Evolutionary conservation across 495 filamentous ascomycete species (phyloP).

Genomic region (Acidiella bohemica): DNA sequence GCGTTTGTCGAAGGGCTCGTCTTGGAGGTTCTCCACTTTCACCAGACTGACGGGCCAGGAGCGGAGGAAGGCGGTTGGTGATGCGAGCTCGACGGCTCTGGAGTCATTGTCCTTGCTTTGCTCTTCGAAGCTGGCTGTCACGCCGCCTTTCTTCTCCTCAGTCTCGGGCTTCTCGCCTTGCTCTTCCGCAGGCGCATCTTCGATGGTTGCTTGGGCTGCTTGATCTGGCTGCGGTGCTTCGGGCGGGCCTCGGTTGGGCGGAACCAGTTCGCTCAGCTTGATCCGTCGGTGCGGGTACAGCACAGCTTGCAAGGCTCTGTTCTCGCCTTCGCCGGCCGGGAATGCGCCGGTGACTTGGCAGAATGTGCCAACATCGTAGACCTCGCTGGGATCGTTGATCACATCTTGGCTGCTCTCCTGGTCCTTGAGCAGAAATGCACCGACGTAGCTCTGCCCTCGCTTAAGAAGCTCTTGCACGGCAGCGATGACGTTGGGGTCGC

Average conservation of each 20-base stretch:
- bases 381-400: slow-evolving; percentile 74
- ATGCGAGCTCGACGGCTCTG: background rate
- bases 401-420: slow-evolving; percentile 83
- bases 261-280: slow-evolving; percentile 67
- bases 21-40: slow-evolving; percentile 81
- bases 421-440: slow-evolving; percentile 93
- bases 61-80: slow-evolving; percentile 71
- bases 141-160: slow-evolving; percentile 70
- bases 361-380: slow-evolving; percentile 91
- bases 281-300: slow-evolving; percentile 94
- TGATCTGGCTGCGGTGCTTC: slow-evolving; percentile 24
- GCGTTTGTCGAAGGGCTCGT: slow-evolving; percentile 82
- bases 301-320: slow-evolving; percentile 62
- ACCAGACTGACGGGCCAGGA: slow-evolving; percentile 86
- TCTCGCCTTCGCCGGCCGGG: slow-evolving; percentile 61
- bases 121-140: slow-evolving; percentile 97
- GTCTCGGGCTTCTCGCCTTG: slow-evolving; percentile 38
- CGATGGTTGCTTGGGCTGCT: slow-evolving; percentile 24
- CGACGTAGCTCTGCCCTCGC: slow-evolving; percentile 95
- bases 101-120: slow-evolving; percentile 16
- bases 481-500: slow-evolving; percentile 71
- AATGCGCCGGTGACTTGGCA: slow-evolving; percentile 95
- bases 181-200: slow-evolving; percentile 22
- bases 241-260: slow-evolving; percentile 34
- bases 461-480: slow-evolving; percentile 96